phyloP scores from a whole-genome alignment of 2,329 filamentous ascomycete genomes.

The Bipolaris gigantea region DNA sequence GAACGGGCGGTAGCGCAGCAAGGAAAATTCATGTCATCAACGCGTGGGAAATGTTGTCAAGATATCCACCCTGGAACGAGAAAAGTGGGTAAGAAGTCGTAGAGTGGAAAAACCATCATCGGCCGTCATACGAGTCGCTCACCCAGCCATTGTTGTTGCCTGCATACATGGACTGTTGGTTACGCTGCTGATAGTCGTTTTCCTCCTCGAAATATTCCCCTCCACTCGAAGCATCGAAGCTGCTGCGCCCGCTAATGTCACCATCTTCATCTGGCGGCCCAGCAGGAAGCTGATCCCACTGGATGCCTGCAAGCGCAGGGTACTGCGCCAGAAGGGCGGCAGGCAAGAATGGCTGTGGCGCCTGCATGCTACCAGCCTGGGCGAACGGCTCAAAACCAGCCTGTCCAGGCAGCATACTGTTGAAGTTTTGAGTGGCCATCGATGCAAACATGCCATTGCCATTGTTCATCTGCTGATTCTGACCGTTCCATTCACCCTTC shows the following conservation, averaged over 20 bases:
- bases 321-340: conserved; percentile 89
- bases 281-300: conserved; percentile 78
- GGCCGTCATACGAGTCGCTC: conserved; percentile 35
- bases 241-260: conserved; percentile 75
- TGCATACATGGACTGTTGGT: conserved; percentile 33
- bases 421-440: conserved; percentile 35
- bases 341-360: conserved; percentile 61
- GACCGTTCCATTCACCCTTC: conserved; percentile 62
- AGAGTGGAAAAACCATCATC: background rate
- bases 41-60: background rate
- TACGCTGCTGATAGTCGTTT: conserved; percentile 51
- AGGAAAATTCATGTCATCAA: conserved; percentile 9
- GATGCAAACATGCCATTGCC: conserved; percentile 49
- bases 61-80: background rate
- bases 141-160: conserved; percentile 40
- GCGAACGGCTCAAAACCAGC: conserved; percentile 40
- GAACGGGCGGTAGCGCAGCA: too few species aligned
- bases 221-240: conserved; percentile 72
- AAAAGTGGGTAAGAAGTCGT: background rate
- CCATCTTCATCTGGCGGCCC: conserved; percentile 57
- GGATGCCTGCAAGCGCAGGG: conserved; percentile 85
- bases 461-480: conserved; percentile 60
- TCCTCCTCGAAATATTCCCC: conserved; percentile 73
- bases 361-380: conserved; percentile 29
- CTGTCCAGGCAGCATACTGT: conserved; percentile 40